phyloP scores from a whole-genome alignment of 495 filamentous ascomycete species.

The Wilcoxina mikolae region DNA sequence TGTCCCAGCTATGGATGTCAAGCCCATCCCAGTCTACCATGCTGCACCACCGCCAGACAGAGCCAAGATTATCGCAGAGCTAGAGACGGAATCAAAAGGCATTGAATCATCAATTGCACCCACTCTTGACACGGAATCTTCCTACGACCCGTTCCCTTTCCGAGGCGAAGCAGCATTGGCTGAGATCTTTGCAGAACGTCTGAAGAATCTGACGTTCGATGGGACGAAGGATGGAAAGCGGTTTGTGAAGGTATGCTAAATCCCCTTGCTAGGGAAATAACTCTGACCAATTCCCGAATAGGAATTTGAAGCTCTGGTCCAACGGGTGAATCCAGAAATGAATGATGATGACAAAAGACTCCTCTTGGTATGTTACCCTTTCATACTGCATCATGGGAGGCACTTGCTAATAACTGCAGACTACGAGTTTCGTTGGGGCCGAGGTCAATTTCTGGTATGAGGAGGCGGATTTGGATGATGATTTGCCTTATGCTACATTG shows the following conservation, averaged over 20 bases:
- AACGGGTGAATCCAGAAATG: conserved; percentile 9
- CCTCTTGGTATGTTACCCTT: no score
- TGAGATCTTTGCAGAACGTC: neutral
- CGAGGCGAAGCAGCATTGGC: neutral
- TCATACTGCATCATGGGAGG: no score
- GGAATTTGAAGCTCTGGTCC: conserved; percentile 11
- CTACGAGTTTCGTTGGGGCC: neutral
- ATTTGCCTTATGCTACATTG: conserved; percentile 4
- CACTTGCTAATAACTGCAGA: no score
- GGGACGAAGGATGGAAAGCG: conserved; percentile 4
- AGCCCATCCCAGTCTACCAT: neutral
- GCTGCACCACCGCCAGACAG: neutral
- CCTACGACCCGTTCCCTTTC: neutral
- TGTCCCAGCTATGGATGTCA: neutral
- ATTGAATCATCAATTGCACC: neutral
- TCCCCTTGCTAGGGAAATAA: no score
- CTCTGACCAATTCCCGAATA: no score
- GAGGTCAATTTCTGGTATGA: conserved; percentile 8
- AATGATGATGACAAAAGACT: conserved; percentile 1
- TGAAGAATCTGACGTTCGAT: conserved; percentile 2
- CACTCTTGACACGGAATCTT: neutral
- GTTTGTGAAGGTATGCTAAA: conserved; percentile 5
- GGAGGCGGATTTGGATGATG: conserved; percentile 7
- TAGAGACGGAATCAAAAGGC: neutral
- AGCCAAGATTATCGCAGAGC: neutral